Base-by-base conservation (phyloP, 352 stramenopile genomes). In the Pythium guiyangense region DNA sequence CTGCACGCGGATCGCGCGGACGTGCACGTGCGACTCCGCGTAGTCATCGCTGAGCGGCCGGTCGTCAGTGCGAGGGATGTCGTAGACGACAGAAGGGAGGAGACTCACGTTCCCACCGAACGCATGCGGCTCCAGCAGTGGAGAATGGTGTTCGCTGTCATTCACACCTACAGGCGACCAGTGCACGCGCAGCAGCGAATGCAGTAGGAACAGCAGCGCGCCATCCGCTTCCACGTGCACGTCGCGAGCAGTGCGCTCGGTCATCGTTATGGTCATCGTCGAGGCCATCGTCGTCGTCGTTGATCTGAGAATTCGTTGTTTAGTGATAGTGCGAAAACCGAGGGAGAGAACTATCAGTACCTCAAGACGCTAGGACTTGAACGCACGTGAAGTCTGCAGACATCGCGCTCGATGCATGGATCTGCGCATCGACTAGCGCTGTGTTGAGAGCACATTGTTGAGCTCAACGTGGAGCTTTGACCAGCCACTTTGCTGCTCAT, bases 201-300 rank as follows among this genome's bases (percentile, higher is more conserved):
- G 71, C n/a, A 66, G 60, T 54, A 74, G 57, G 68, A 68, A 78
- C 31, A 80, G 53, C 53, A 83, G 60, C 56, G 62, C 63, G n/a
- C 71, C 68, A 10, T 63, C 56, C 0, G 65, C 68, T 4, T 35
- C 15, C 20, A 69, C 43, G 0, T 37, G 31, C 31, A 10, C 31
- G 31, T 37, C 31, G 31, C 31, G 48, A 18, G 6, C 15, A 6
- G 39, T 5, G 6, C 3, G 15, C 39, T 44, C 39, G 4, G 39
- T 44, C 37, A 11, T 43, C 37, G 37, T 43, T 18, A 18, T 39
- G 22, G 22, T 22, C 22, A 22, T 22, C 22, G 22, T 22, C 22
- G 22, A 22, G 22, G 22, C 22, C 22, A 22, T 22, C 22, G 22
- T 22, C 22, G 22, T 22, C 22, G 22, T 22, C 22, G 22, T 34